These are phyloP conservation scores for Penicillium nordicum DNA, from an alignment of 2,329 filamentous ascomycete species.

Conservation along the genomic window DNA sequence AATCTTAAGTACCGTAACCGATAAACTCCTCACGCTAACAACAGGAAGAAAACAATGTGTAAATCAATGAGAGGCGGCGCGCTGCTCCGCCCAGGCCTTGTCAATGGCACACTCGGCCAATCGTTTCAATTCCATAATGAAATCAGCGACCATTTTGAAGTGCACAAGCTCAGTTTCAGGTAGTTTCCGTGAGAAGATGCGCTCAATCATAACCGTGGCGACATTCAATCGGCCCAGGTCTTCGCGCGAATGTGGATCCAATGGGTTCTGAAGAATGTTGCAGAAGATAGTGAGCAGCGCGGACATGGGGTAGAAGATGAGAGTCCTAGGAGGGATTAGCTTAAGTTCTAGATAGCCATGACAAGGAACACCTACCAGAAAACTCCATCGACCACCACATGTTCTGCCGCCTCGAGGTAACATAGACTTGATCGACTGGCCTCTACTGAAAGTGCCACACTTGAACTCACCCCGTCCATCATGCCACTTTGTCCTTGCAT, in stretches of 20 bases:
- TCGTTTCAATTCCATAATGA: conserved; percentile 45
- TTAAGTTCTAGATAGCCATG: neutral
- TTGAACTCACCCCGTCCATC: conserved; percentile 51
- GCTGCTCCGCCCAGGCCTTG: conserved; percentile 35
- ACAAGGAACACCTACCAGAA: conserved; percentile 46
- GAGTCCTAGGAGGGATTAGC: conserved; percentile 39
- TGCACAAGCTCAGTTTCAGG: conserved; percentile 40
- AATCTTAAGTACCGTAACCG: neutral
- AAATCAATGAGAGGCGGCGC: conserved; percentile 4
- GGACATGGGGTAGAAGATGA: conserved; percentile 57
- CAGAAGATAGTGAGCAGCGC: conserved; percentile 55
- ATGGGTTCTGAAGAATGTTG: conserved; percentile 51
- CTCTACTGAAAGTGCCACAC: conserved; percentile 53
- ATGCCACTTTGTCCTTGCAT: conserved; percentile 31
- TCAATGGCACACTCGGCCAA: conserved; percentile 46
- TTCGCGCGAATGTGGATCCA: conserved; percentile 40
- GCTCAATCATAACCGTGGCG: conserved; percentile 45
- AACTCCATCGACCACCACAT: conserved; percentile 45
- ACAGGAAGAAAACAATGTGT: neutral
- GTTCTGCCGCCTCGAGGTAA: conserved; percentile 46
- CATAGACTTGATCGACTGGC: conserved; percentile 55
- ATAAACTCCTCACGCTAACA: neutral
- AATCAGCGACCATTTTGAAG: conserved; percentile 43
- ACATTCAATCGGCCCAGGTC: conserved; percentile 49
- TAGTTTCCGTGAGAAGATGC: conserved; percentile 29